These are phyloP conservation scores for Knufia fluminis DNA, from an alignment of 2,329 filamentous ascomycete species.

Conservation along the genomic window DNA sequence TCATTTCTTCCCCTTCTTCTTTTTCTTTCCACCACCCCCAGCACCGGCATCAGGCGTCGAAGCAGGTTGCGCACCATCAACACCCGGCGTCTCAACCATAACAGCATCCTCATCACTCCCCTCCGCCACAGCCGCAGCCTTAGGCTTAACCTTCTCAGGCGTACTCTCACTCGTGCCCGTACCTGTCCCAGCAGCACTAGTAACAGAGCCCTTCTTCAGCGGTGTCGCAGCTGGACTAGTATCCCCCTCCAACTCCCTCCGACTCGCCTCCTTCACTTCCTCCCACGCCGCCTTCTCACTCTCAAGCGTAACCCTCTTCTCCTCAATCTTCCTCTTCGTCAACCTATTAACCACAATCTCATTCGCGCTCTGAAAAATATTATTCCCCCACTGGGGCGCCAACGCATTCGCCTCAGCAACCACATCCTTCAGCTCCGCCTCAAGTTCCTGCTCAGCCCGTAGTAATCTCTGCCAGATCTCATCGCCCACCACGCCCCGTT, in stretches of 20 bases:
- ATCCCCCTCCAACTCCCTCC: slow-evolving; percentile 64
- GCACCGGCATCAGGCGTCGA: slow-evolving; percentile 4
- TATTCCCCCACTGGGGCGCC: slow-evolving; percentile 77
- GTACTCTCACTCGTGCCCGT: slow-evolving; percentile 4
- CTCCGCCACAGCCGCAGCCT: slow-evolving; percentile 1
- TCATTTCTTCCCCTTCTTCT: slow-evolving; percentile 41
- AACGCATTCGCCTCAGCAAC: slow-evolving; percentile 84
- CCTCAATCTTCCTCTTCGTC: slow-evolving; percentile 64
- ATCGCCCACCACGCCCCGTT: slow-evolving; percentile 87
- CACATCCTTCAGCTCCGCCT: slow-evolving; percentile 89
- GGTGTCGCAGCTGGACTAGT: slow-evolving; percentile 15
- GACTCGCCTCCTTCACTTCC: slow-evolving; percentile 64
- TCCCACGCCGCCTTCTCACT: slow-evolving; percentile 90
- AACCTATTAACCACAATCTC: slow-evolving; percentile 82
- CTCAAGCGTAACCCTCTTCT: slow-evolving; percentile 61
- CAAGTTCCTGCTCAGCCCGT: slow-evolving; percentile 93
- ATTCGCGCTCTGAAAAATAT: slow-evolving; percentile 94
- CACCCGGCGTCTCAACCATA: slow-evolving; percentile 57
- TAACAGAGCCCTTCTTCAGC: too few relatives aligned
- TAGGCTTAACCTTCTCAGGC: not conserved
- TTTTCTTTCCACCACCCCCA: slow-evolving; percentile 31
- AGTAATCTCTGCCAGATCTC: slow-evolving; percentile 90
- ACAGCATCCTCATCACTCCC: slow-evolving; percentile 65
- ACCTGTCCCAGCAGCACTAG: not conserved
- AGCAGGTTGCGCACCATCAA: slow-evolving; percentile 19